phyloP scores from a whole-genome alignment of 2,329 filamentous ascomycete species.

The Polychaeton citri region DNA sequence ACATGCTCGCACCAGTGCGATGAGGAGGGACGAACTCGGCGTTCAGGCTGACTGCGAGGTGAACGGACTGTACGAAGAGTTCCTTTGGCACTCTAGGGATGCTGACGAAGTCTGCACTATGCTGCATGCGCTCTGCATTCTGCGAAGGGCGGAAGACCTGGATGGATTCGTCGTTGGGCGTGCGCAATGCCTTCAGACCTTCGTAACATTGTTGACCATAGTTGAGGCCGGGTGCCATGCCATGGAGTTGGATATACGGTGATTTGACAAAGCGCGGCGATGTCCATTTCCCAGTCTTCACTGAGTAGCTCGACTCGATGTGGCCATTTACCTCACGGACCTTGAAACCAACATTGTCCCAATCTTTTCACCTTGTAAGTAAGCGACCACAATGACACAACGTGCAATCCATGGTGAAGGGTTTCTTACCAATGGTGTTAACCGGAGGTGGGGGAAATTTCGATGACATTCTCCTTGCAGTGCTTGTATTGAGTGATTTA shows the following conservation, averaged over 20 bases:
- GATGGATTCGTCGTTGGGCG: constrained; percentile 54
- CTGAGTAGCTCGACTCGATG: constrained; percentile 74
- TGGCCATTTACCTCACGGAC: constrained; percentile 93
- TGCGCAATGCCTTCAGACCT: constrained; percentile 92
- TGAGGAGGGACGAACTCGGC: constrained; percentile 85
- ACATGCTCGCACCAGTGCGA: constrained; percentile 79
- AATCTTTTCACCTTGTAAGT: constrained; percentile 44
- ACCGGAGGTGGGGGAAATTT: constrained; percentile 64
- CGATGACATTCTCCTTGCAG: too few relatives aligned
- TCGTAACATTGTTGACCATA: constrained; percentile 98
- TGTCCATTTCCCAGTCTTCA: constrained; percentile 63
- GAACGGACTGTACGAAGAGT: constrained; percentile 62
- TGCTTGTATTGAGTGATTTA: too few relatives aligned
- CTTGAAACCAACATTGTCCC: constrained; percentile 84
- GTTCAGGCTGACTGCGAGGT: constrained; percentile 73
- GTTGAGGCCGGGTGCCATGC: constrained; percentile 90
- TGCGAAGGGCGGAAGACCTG: constrained; percentile 76
- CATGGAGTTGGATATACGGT: constrained; percentile 78
- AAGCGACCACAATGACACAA: constrained; percentile 1
- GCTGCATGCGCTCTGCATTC: constrained; percentile 74
- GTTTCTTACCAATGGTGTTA: constrained; percentile 51
- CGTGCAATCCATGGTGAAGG: constrained; percentile 1
- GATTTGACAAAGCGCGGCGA: constrained; percentile 66
- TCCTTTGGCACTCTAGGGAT: constrained; percentile 68
- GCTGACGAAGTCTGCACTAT: constrained; percentile 70